Base-by-base conservation (phyloP, 768 basidiomycete species). In the Daedaleopsis nitida region DNA sequence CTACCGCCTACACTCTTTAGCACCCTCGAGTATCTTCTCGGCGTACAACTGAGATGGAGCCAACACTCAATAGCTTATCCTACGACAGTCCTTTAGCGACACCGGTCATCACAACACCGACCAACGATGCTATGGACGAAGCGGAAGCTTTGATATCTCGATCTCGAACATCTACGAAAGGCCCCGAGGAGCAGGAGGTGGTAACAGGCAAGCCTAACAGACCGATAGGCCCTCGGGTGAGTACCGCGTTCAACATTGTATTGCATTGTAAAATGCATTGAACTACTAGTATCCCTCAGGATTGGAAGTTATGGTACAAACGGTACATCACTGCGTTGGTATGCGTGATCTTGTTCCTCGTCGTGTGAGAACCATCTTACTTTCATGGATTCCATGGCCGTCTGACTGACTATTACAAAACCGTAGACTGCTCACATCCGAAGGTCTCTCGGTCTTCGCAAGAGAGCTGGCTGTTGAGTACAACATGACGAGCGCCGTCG, bases 391-490 rank as follows among this genome's bases (percentile, higher is more conserved):
- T 38, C 16, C 45, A 42, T 14, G 59, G 48, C 23, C 56, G 39
- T 53, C 17, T 35, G 44, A 55, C 11, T 42, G 58, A 17, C 49
- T 55, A 6, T 52, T 55, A 2, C 34, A 19, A 19, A 11, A 14
- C 38, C 1, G 7, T 49, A 65, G 65, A 3, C 86, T 84, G 1
- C 86, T 85, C 65, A 79, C 86, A 11, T 85, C 84, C 65, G 78
- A 84, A 23, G 81, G 81, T 0, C 83, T 84, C 1, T 77, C 83
- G 11, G 78, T 81, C 13, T 74, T 84, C 59, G 73, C 81, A 42
- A 68, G 69, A 5, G 69, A 75, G 16, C 66, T 88, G 14, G 72
- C 72, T 57, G 57, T 74, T 5, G 71, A 81, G 34, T 85, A 86
- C 61, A 65, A 74, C 9, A 76, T 87, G 66, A 78, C 79, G 10